These are phyloP conservation scores for Neurospora sp. DNA, from an alignment of 495 filamentous ascomycete species.

Conservation along the genomic window DNA sequence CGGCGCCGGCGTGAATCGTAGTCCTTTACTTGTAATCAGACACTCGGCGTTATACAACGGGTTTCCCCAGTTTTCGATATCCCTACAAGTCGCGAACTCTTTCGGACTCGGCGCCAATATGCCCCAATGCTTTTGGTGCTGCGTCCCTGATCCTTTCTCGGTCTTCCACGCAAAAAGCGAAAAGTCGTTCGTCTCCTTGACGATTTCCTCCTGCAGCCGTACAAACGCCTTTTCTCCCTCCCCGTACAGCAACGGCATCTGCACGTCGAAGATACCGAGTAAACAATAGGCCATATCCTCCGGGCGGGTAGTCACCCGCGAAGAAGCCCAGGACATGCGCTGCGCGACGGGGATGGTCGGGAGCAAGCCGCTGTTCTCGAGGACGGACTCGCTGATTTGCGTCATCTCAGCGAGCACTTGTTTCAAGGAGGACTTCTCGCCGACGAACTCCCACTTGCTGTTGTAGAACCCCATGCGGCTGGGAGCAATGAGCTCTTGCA, in stretches of 20 bases:
- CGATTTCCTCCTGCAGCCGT: conserved; percentile 12
- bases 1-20: conserved; percentile 7
- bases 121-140: conserved; percentile 6
- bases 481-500: conserved; percentile 33
- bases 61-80: conserved; percentile 2
- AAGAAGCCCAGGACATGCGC: conserved; percentile 17
- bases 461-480: conserved; percentile 21
- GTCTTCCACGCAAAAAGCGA: conserved; percentile 8
- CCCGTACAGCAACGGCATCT: conserved; percentile 12
- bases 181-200: conserved; percentile 11
- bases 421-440: conserved; percentile 4
- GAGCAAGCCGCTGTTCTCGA: not conserved
- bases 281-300: conserved; percentile 21
- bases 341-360: conserved; percentile 7
- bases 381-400: conserved; percentile 1
- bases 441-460: conserved; percentile 15
- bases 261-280: conserved; percentile 18
- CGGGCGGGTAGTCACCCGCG: conserved; percentile 5
- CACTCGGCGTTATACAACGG: conserved; percentile 11
- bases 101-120: conserved; percentile 5
- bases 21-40: conserved; percentile 7
- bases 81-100: not conserved
- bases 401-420: conserved; percentile 5
- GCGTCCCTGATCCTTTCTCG: not conserved
- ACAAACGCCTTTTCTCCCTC: conserved; percentile 12